Base-by-base conservation (phyloP, 176 grass and related monocot species). In the Lolium rigidum region DNA sequence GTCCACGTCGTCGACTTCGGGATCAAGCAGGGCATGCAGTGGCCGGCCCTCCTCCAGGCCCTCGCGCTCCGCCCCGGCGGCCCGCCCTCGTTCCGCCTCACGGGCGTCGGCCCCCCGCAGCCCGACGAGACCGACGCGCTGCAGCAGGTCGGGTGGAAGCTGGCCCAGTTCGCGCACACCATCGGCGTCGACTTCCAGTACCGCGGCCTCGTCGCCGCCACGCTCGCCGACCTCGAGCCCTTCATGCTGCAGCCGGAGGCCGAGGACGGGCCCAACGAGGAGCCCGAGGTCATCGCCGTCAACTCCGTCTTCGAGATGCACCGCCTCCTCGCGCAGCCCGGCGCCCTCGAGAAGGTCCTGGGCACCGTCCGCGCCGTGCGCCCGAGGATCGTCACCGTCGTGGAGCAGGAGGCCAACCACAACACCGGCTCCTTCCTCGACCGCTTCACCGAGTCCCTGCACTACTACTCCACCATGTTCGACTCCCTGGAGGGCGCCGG, bases 401-500 rank as follows among this genome's bases (percentile, higher is more conserved):
- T 95, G 0, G 96, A 98, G 83, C 93, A 98, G 80, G 96, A 98
- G 84, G 96, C 92, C 1, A 95, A 92, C 83, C 96, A 98, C 84
- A 98, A 98, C 92, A 48, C 81, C 10, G 88, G 88, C 65, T 73
- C 86, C 0, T 98, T 98, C 89, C 18, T 94, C 2, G 96, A 98
- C 20, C 91, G 96, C 24, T 98, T 98, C 90, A 95, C 91, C 6
- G 91, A 98, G 84, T 92, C 96, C 0, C 85, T 98, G 78, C 93
- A 95, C 88, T 98, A 98, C 82, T 98, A 98, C 77, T 98, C 96
- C 9, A 95, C 91, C 77, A 95, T 98, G 96, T 98, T 98, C 88
- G 96, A 98, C 76, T 95, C 96, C 0, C 96, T 98, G 0, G 96
- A 98, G 79, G 89, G 91, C 77, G 91, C 68, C 41, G 57, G 88